Conservation (phyloP, 73 alveolate genomes). For the Paramecium pentaurelia region DNA sequence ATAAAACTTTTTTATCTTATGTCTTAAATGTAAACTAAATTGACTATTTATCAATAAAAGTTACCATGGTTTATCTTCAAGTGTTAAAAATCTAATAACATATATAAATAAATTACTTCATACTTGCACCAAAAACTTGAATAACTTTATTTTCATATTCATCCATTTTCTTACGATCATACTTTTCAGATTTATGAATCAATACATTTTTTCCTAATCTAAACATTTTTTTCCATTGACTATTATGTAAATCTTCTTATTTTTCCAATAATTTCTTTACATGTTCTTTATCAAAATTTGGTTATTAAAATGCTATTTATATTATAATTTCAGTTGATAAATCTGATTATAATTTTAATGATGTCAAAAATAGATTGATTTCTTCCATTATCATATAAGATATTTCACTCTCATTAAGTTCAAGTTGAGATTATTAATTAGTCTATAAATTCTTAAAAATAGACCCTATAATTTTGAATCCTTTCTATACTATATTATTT, state of each 20-base stretch:
- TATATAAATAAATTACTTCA: neutral
- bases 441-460: neutral
- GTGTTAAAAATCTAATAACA: neutral
- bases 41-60: neutral
- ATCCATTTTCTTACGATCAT: neutral
- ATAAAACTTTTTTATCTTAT: slow-evolving; percentile 2
- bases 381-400: slow-evolving; percentile 47
- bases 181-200: slow-evolving; percentile 30
- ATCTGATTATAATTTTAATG: slow-evolving; percentile 42
- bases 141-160: neutral
- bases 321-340: slow-evolving; percentile 45
- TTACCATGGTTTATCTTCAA: slow-evolving; percentile 15
- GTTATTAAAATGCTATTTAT: slow-evolving; percentile 29
- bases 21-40: neutral
- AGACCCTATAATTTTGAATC: slow-evolving; percentile 44
- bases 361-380: neutral
- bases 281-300: slow-evolving; percentile 24
- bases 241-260: slow-evolving; percentile 42
- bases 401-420: slow-evolving; percentile 46
- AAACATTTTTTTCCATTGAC: slow-evolving; percentile 15
- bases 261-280: slow-evolving; percentile 49
- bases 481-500: slow-evolving; percentile 39
- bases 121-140: neutral
- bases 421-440: neutral
- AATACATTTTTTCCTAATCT: neutral